Evolutionary conservation across 305 asterid genomes (phyloP).

Genomic region (Rubia balearica): DNA sequence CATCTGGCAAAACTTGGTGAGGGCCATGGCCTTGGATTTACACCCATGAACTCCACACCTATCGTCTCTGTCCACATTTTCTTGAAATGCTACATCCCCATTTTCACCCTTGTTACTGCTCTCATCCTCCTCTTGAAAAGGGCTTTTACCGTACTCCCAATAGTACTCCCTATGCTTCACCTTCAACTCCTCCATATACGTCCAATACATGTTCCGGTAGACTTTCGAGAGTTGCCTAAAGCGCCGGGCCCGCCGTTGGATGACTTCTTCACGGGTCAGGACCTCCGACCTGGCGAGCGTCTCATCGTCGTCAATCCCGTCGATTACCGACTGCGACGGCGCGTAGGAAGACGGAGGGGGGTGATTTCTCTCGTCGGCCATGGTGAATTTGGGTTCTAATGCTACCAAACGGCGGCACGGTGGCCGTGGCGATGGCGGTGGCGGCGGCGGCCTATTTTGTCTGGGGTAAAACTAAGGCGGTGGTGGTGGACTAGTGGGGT

Average conservation of each 20-base stretch:
- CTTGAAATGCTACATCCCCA: constrained; percentile 11
- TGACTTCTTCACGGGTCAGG: constrained; percentile 50
- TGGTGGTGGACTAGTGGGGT: not conserved
- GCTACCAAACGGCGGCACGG: not conserved
- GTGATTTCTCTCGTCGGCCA: constrained; percentile 11
- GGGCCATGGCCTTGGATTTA: constrained; percentile 78
- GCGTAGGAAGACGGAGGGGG: constrained; percentile 35
- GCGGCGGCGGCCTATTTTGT: not conserved
- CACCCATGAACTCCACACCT: constrained; percentile 58
- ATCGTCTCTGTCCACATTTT: constrained; percentile 21
- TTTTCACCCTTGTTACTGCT: constrained; percentile 23
- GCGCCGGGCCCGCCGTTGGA: constrained; percentile 51
- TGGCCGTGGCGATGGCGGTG: not conserved
- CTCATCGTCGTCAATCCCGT: constrained; percentile 47
- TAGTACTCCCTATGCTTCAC: constrained; percentile 47
- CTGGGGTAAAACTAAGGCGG: not conserved
- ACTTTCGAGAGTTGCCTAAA: constrained; percentile 46
- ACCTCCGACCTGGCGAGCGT: constrained; percentile 41
- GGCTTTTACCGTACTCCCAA: constrained; percentile 71
- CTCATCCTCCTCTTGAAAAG: constrained; percentile 51
- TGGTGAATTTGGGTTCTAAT: not conserved
- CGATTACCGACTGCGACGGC: constrained; percentile 33
- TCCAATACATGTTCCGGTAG: constrained; percentile 72
- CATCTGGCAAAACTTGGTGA: constrained; percentile 64
- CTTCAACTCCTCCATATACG: constrained; percentile 74